A percentile compares a stretch with the other conserved stretches of the same genome.
Conservation (phyloP, 345 rosid genomes). For the Clausena lansium region DNA sequence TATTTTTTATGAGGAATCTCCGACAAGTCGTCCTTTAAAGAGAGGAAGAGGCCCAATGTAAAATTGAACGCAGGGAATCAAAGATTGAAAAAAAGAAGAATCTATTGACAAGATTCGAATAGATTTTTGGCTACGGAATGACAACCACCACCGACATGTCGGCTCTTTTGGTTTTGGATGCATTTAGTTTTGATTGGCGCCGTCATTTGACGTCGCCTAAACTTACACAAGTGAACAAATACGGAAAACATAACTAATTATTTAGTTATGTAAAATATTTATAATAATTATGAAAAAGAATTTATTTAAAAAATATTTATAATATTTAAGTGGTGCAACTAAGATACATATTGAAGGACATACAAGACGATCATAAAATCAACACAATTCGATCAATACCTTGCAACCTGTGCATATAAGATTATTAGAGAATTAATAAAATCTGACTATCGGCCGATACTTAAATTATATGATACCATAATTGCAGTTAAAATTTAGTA, state of each 20-base stretch:
- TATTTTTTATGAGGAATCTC: slow-evolving; percentile 4
- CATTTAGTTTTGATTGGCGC: not conserved
- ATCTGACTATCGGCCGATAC: fast-evolving
- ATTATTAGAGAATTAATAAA: too few species aligned
- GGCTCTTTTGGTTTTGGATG: not conserved
- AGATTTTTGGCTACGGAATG: not conserved
- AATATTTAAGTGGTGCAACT: too few species aligned
- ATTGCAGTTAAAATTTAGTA: too few species aligned
- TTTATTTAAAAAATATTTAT: too few species aligned
- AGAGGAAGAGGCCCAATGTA: not conserved
- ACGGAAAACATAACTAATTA: too few species aligned
- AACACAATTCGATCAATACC: too few species aligned
- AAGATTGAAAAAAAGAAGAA: not conserved
- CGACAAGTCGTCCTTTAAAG: slow-evolving; percentile 25
- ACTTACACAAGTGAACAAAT: not conserved
- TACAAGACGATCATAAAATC: too few species aligned
- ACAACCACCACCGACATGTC: slow-evolving; percentile 24
- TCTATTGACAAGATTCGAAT: slow-evolving; percentile 16
- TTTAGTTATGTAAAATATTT: too few species aligned
- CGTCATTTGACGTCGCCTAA: slow-evolving; percentile 31
- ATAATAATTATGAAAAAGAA: too few species aligned
- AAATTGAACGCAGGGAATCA: not conserved
- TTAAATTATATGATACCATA: fast-evolving
- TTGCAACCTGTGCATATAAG: too few species aligned
- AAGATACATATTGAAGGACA: fast-evolving